These are phyloP conservation scores for Stromatinia cepivora DNA, from an alignment of 2,329 filamentous ascomycete species.

Conservation along the genomic window DNA sequence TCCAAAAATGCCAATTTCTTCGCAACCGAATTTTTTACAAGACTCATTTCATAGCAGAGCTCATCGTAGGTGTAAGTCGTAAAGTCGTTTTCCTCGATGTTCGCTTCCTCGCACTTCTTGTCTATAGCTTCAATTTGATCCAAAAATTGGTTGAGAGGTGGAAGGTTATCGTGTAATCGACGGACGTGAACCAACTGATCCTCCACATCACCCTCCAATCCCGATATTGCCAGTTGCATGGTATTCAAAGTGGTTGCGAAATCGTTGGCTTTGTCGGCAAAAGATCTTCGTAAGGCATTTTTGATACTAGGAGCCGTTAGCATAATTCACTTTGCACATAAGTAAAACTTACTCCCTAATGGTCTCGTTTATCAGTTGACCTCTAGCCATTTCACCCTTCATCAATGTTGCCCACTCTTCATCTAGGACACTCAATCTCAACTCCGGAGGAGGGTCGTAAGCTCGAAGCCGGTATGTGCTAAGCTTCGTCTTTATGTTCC, in stretches of 20 bases:
- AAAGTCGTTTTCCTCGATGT: slow-evolving; percentile 99
- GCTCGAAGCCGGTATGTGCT: slow-evolving; percentile 89
- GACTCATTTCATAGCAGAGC: slow-evolving; percentile 84
- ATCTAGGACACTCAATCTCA: slow-evolving; percentile 81
- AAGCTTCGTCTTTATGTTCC: slow-evolving; percentile 98
- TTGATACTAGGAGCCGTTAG: slow-evolving; percentile 66
- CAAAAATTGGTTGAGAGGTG: slow-evolving; percentile 88
- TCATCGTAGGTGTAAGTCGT: slow-evolving; percentile 99
- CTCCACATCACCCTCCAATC: slow-evolving; percentile 95
- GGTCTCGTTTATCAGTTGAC: slow-evolving; percentile 95
- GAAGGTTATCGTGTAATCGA: slow-evolving; percentile 78
- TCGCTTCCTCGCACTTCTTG: slow-evolving; percentile 88
- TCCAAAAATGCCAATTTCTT: slow-evolving; percentile 97
- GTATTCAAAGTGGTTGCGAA: slow-evolving; percentile 95
- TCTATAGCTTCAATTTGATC: slow-evolving; percentile 84
- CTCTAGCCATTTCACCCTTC: slow-evolving; percentile 80
- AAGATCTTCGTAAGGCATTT: slow-evolving; percentile 85
- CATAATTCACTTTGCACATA: not conserved
- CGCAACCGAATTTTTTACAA: slow-evolving; percentile 88
- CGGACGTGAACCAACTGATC: slow-evolving; percentile 89
- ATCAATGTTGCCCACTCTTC: slow-evolving; percentile 77
- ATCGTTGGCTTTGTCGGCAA: slow-evolving; percentile 97
- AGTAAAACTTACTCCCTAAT: slow-evolving; percentile 74
- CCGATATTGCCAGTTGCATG: slow-evolving; percentile 89
- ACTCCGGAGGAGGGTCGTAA: slow-evolving; percentile 83